Evolutionary conservation across 176 grass and related monocot species (phyloP).

Genomic region (Chloris gayana): DNA sequence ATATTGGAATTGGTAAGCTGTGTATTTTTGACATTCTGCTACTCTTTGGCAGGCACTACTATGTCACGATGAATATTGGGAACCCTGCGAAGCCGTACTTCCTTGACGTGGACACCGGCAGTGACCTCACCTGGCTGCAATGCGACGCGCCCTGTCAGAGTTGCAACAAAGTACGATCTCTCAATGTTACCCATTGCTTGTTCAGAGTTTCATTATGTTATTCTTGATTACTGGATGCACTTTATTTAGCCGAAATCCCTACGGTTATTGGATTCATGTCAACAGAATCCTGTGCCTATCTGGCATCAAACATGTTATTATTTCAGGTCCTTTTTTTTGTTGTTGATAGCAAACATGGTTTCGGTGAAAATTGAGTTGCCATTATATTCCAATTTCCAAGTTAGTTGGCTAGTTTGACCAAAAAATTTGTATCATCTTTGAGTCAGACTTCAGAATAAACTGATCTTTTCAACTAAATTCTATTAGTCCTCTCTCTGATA

Average conservation of each 20-base stretch:
- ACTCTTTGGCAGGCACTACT: slow-evolving; percentile 57
- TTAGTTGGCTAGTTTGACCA: not conserved
- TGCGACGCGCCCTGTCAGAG: slow-evolving; percentile 86
- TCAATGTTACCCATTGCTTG: not conserved
- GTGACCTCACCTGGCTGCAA: slow-evolving; percentile 92
- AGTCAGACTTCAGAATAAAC: not conserved
- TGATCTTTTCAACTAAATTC: not conserved
- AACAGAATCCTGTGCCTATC: not conserved
- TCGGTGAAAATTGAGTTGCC: not conserved
- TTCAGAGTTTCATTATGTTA: not conserved
- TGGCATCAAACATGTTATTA: slow-evolving; percentile 1
- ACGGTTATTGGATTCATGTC: not conserved
- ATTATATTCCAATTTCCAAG: not conserved
- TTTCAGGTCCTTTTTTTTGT: not conserved
- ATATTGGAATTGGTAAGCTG: not conserved
- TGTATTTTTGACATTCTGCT: not conserved
- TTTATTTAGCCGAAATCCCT: not conserved
- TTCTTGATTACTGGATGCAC: not conserved
- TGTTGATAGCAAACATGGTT: not conserved
- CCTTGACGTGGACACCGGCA: slow-evolving; percentile 93
- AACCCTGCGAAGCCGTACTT: slow-evolving; percentile 81
- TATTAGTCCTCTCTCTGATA: not conserved
- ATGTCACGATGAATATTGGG: slow-evolving; percentile 75
- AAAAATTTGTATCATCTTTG: not conserved
- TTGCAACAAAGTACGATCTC: slow-evolving; percentile 70